Evolutionary conservation across 2,329 filamentous ascomycete species (phyloP).

Genomic region (Fusarium haematococcum): DNA sequence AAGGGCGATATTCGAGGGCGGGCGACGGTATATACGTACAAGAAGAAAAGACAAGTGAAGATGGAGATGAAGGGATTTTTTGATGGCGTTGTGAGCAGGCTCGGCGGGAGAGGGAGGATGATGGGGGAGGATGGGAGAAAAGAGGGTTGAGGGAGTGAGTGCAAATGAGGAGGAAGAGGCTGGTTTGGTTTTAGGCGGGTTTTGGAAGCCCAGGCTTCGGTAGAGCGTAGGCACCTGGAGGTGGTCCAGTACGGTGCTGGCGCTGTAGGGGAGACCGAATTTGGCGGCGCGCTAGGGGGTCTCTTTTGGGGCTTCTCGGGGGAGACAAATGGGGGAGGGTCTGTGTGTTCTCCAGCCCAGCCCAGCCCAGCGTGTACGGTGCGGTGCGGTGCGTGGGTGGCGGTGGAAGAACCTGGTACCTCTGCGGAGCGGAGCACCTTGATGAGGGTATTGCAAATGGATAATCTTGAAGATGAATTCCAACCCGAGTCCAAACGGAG

Average conservation of each 20-base stretch:
- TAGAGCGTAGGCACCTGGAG: conserved; percentile 22
- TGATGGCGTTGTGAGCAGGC: conserved; percentile 33
- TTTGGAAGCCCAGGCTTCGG: conserved; percentile 35
- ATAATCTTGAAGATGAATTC: background rate
- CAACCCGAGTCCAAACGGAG: background rate
- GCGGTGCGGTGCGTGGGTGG: conserved; percentile 31
- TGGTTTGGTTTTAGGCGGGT: conserved; percentile 42
- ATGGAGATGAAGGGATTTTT: conserved; percentile 33
- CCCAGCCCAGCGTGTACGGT: conserved; percentile 2
- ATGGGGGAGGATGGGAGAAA: conserved; percentile 35
- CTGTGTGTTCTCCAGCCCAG: conserved; percentile 27
- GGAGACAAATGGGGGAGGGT: conserved; percentile 30
- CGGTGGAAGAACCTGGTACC: conserved; percentile 30
- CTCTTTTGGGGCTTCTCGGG: conserved; percentile 10
- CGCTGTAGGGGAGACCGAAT: conserved; percentile 34
- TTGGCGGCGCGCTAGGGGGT: conserved; percentile 34
- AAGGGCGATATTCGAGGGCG: conserved; percentile 26
- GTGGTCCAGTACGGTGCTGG: background rate
- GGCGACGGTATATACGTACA: conserved; percentile 26
- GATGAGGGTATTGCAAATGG: background rate
- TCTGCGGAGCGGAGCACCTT: background rate
- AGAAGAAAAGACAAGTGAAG: conserved; percentile 23
- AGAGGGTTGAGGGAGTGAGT: conserved; percentile 30
- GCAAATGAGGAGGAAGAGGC: conserved; percentile 30
- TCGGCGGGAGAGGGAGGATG: conserved; percentile 20